A percentile compares a stretch with the other conserved stretches of the same genome.
phyloP scores from a whole-genome alignment of 305 asterid genomes.

The Andrographis paniculata region DNA sequence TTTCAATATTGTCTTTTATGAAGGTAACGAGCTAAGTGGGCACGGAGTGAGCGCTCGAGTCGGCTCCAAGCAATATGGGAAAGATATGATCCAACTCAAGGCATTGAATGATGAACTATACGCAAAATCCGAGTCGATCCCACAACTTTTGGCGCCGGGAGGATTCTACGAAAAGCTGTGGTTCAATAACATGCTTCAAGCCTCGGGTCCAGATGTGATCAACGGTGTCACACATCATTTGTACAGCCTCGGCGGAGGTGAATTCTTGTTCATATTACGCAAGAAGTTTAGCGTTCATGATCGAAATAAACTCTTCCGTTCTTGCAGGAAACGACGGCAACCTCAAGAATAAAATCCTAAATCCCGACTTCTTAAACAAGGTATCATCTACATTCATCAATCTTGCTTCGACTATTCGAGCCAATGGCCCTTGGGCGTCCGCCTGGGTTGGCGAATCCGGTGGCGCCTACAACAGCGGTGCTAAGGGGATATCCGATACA shows the following conservation, averaged over 20 bases:
- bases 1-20: slow-evolving; percentile 8
- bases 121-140: slow-evolving; percentile 28
- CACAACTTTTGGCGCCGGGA: slow-evolving; percentile 76
- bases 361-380: slow-evolving; percentile 56
- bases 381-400: slow-evolving; percentile 34
- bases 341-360: slow-evolving; percentile 48
- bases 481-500: slow-evolving; percentile 55
- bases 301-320: too few species aligned
- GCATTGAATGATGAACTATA: slow-evolving; percentile 43
- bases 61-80: slow-evolving; percentile 61
- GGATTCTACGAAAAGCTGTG: slow-evolving; percentile 81
- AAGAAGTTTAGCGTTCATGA: too few species aligned
- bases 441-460: slow-evolving; percentile 98
- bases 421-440: slow-evolving; percentile 72
- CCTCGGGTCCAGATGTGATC: slow-evolving; percentile 55
- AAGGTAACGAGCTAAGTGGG: slow-evolving; percentile 91
- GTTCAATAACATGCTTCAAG: slow-evolving; percentile 57
- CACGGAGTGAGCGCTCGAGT: slow-evolving; percentile 79
- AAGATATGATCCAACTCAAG: slow-evolving; percentile 45
- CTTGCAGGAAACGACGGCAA: slow-evolving; percentile 65
- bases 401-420: slow-evolving; percentile 44
- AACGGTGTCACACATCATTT: slow-evolving; percentile 68
- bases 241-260: slow-evolving; percentile 85
- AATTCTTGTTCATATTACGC: slow-evolving; percentile 19
- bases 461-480: slow-evolving; percentile 82